phyloP scores from a whole-genome alignment of 495 filamentous ascomycete genomes.

The Hypoxylon cercidicola region DNA sequence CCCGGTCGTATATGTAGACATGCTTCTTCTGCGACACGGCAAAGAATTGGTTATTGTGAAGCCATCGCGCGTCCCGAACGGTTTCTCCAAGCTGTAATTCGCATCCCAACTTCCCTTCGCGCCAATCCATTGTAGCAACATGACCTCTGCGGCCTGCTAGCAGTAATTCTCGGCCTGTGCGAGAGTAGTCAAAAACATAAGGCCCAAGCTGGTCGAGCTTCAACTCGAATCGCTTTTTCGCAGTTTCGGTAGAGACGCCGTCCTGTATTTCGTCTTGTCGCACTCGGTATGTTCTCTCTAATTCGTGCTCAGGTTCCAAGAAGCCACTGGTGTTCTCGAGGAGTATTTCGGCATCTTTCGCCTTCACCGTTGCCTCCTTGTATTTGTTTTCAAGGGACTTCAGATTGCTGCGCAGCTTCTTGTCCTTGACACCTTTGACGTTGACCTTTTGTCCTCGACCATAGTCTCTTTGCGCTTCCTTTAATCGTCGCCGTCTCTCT shows the following conservation, averaged over 20 bases:
- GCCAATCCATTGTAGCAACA: conserved; percentile 97
- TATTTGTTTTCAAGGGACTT: conserved; percentile 81
- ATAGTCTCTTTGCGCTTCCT: conserved; percentile 80
- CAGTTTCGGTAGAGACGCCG: conserved; percentile 80
- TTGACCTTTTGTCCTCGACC: conserved; percentile 81
- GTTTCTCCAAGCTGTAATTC: conserved; percentile 92
- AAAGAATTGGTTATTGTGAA: conserved; percentile 96
- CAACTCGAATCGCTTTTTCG: conserved; percentile 92
- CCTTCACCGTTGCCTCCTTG: conserved; percentile 78
- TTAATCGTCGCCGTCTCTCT: conserved; percentile 54
- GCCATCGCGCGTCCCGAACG: conserved; percentile 86
- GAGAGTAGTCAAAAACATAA: conserved; percentile 85
- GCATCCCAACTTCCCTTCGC: conserved; percentile 86
- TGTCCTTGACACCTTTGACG: conserved; percentile 72
- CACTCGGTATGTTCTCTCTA: conserved; percentile 92
- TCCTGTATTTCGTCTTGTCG: conserved; percentile 85
- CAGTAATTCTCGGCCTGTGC: conserved; percentile 86
- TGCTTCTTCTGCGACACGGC: conserved; percentile 98
- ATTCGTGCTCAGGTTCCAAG: conserved; percentile 84
- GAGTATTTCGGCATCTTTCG: conserved; percentile 95
- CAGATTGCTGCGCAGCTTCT: conserved; percentile 86
- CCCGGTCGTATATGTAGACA: conserved; percentile 87
- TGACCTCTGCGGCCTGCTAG: conserved; percentile 92
- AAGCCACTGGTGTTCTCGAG: conserved; percentile 89
- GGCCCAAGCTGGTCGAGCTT: conserved; percentile 85